Base-by-base conservation (phyloP, 768 basidiomycete genomes). In the Cytidiella melzeri region DNA sequence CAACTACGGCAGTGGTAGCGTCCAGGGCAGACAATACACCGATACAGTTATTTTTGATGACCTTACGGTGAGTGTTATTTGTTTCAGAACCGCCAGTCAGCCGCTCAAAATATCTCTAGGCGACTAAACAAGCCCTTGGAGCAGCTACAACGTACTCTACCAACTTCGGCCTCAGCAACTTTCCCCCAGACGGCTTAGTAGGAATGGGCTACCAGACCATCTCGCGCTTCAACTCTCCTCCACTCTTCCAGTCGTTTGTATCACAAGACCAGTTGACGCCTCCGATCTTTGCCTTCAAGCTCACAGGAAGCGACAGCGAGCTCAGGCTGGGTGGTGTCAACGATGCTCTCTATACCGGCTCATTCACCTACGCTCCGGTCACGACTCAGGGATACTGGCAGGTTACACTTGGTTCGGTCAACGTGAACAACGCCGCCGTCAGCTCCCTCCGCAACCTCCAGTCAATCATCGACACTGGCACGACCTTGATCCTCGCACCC, bases 1-100 rank as follows among this genome's bases (percentile, higher is more conserved):
- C 47, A 50, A 61, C 12, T 80, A 74, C 53, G 79, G 73, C 77
- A 80, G 53, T 76, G 76, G 3, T 72, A 70, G 1, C 60, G 74
- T 75, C 3, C 45, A 57, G 1, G 80, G 78, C 19, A 55, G 64
- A 10, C 62, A 72, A n/a, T 81, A 73, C 58, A 60, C 53, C 15
- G 80, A 82, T 54, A 70, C 61, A 0, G 75, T 81, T 2, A 55
- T 57, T 13, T 52, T 79, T 23, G 73, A 61, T 4, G 70, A 73
- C 0, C 45, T 80, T 7, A 67, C 64, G 12, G 73, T 72, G 47
- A 51, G 58, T 47, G 11, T 11, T 12, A 21, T 58, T 7, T 15
- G 62, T n/a, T 40, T 34, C 18, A 3, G 2, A 10, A 12, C 13
- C 6, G 4, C 20, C 12, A 3, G 19, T 28, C 6, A 5, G 4